Evolutionary conservation across 2,329 filamentous ascomycete genomes (phyloP).

Genomic region (Bipolaris oryzae): DNA sequence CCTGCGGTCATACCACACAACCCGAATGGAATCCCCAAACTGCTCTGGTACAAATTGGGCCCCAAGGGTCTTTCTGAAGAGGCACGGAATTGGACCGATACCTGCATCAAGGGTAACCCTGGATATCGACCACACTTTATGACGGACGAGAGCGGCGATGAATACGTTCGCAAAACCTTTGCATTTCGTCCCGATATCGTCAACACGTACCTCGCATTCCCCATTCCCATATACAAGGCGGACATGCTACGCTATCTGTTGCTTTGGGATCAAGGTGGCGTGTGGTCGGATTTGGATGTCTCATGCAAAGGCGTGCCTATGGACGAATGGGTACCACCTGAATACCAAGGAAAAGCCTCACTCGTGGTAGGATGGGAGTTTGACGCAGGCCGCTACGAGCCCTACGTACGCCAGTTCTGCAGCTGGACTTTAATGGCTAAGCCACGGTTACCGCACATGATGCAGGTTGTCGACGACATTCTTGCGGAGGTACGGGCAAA

Average conservation of each 20-base stretch:
- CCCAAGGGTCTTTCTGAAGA: slow-evolving; percentile 44
- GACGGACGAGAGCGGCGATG: slow-evolving; percentile 39
- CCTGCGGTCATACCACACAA: neutral
- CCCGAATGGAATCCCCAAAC: slow-evolving; percentile 34
- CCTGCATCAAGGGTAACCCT: slow-evolving; percentile 40
- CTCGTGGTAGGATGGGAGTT: slow-evolving; percentile 51
- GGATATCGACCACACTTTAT: slow-evolving; percentile 36
- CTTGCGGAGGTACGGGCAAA: slow-evolving; percentile 22
- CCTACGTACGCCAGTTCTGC: slow-evolving; percentile 33
- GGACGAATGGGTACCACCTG: slow-evolving; percentile 46
- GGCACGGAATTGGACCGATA: slow-evolving; percentile 39
- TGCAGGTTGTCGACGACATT: slow-evolving; percentile 36
- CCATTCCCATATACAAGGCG: slow-evolving; percentile 49
- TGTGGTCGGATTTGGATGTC: slow-evolving; percentile 52
- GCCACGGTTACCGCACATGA: slow-evolving; percentile 30
- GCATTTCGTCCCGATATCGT: slow-evolving; percentile 47
- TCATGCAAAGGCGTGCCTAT: slow-evolving; percentile 44
- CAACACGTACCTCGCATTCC: slow-evolving; percentile 41
- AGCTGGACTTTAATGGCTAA: slow-evolving; percentile 42
- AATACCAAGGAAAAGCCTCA: slow-evolving; percentile 37
- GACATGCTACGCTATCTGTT: slow-evolving; percentile 53
- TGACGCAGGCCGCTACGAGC: slow-evolving; percentile 33
- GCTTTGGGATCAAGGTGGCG: slow-evolving; percentile 49
- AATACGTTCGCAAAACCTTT: slow-evolving; percentile 44
- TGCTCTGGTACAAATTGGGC: slow-evolving; percentile 52